phyloP scores from a whole-genome alignment of 257 asterid genomes.

The Prunella vulgaris region DNA sequence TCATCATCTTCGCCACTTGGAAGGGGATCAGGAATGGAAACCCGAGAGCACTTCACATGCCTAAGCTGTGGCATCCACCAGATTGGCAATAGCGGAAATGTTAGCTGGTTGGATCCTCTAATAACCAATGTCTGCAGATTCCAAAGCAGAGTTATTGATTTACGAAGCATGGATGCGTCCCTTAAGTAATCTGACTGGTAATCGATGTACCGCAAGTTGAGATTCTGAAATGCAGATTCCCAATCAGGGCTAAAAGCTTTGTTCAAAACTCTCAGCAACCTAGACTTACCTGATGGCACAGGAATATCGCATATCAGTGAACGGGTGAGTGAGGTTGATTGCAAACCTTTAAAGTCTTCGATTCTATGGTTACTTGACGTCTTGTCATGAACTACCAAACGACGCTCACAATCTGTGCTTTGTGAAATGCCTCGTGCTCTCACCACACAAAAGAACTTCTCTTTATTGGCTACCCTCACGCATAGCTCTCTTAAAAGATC shows the following conservation, averaged over 20 bases:
- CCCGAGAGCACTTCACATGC: not conserved
- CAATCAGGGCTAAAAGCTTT: not conserved
- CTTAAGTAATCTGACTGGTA: not conserved
- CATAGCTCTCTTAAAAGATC: constrained; percentile 10
- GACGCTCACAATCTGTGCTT: not conserved
- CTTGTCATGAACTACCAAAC: not conserved
- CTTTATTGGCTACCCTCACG: not conserved
- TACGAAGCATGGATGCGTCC: not conserved
- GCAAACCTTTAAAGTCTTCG: not conserved
- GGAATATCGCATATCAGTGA: not conserved
- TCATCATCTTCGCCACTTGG: not conserved
- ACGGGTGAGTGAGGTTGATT: not conserved
- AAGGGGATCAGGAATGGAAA: not conserved
- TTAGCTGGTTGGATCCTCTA: no score
- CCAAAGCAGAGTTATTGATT: not conserved
- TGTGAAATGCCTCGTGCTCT: not conserved
- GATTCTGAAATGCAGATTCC: not conserved
- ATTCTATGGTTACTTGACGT: not conserved
- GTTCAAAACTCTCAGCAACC: not conserved
- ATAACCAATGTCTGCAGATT: constrained; percentile 9
- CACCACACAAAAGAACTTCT: not conserved
- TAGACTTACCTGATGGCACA: not conserved
- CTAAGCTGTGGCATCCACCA: constrained; percentile 7
- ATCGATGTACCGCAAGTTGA: not conserved
- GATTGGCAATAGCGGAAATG: not conserved